These are phyloP conservation scores for Chimonanthus praecox DNA, from an alignment of 164 flowering plant species.

Conservation along the genomic window DNA sequence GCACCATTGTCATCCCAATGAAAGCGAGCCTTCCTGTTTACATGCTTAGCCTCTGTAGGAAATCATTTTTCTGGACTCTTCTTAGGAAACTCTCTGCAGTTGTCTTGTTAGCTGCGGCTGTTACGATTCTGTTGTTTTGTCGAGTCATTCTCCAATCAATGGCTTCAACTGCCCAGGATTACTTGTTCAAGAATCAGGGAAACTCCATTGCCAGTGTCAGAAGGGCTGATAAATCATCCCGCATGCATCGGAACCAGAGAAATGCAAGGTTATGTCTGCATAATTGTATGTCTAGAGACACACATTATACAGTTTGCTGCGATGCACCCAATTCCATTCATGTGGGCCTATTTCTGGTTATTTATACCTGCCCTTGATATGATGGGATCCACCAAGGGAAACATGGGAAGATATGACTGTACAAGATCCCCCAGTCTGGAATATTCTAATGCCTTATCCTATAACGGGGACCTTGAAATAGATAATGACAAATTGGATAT, in stretches of 20 bases:
- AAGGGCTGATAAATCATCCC: constrained; percentile 23
- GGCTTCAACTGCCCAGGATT: constrained; percentile 26
- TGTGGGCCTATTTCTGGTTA: background rate
- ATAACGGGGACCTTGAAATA: no score
- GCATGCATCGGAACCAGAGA: constrained; percentile 16
- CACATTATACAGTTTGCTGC: background rate
- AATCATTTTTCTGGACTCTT: constrained; percentile 47
- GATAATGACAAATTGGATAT: background rate
- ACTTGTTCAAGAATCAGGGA: constrained; percentile 26
- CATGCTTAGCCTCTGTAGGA: constrained; percentile 48
- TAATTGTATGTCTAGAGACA: background rate
- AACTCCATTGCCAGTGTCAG: constrained; percentile 18
- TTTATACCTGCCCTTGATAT: background rate
- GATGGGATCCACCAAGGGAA: background rate
- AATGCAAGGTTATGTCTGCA: constrained; percentile 13
- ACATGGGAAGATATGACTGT: background rate
- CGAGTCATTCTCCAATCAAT: constrained; percentile 30
- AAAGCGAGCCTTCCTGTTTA: constrained; percentile 54
- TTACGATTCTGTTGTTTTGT: constrained; percentile 31
- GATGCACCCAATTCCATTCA: background rate
- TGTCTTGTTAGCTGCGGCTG: constrained; percentile 31
- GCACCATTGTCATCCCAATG: constrained; percentile 68
- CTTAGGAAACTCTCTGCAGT: constrained; percentile 35
- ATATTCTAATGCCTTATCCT: background rate
- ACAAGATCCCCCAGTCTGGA: background rate